phyloP scores from a whole-genome alignment of 2,329 filamentous ascomycete genomes.

The Orbilia blumenaviensis region DNA sequence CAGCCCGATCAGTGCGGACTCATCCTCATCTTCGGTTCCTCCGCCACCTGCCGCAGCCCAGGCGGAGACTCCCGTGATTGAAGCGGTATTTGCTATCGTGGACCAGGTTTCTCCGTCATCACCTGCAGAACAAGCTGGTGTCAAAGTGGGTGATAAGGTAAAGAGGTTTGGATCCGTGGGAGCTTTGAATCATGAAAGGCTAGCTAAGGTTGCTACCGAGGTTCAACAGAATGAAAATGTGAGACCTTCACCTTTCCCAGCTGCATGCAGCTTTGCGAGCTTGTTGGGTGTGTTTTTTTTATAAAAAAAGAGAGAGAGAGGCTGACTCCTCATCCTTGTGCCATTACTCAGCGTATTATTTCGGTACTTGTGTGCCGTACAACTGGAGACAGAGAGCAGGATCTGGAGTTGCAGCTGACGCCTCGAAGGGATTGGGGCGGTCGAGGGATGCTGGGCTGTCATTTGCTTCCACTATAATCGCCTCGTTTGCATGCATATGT shows the following conservation, averaged over 20 bases:
- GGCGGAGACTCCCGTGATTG: conserved; percentile 59
- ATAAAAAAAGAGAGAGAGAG: too few species aligned
- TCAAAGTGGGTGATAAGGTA: conserved; percentile 80
- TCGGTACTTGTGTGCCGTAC: conserved; percentile 56
- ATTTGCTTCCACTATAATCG: conserved; percentile 78
- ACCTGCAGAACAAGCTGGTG: conserved; percentile 82
- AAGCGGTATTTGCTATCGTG: conserved; percentile 83
- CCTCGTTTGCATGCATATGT: not conserved
- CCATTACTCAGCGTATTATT: conserved; percentile 52
- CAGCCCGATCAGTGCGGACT: conserved; percentile 59
- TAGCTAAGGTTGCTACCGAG: conserved; percentile 85
- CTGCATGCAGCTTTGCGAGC: not conserved
- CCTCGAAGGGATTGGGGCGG: conserved; percentile 89
- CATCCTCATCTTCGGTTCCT: conserved; percentile 59
- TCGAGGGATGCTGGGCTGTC: conserved; percentile 86
- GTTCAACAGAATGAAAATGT: conserved; percentile 91
- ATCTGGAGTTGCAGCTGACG: conserved; percentile 65
- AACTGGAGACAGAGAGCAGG: conserved; percentile 51
- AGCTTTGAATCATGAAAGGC: conserved; percentile 82
- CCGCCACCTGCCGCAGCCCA: conserved; percentile 56
- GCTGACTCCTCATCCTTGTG: not conserved
- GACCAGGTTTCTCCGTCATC: conserved; percentile 81
- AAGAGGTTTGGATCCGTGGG: conserved; percentile 86
- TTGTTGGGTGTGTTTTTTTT: not conserved
- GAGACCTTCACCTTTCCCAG: conserved; percentile 61